These are phyloP conservation scores for Pezicula radicicola DNA, from an alignment of 2,329 filamentous ascomycete genomes.

Conservation along the genomic window DNA sequence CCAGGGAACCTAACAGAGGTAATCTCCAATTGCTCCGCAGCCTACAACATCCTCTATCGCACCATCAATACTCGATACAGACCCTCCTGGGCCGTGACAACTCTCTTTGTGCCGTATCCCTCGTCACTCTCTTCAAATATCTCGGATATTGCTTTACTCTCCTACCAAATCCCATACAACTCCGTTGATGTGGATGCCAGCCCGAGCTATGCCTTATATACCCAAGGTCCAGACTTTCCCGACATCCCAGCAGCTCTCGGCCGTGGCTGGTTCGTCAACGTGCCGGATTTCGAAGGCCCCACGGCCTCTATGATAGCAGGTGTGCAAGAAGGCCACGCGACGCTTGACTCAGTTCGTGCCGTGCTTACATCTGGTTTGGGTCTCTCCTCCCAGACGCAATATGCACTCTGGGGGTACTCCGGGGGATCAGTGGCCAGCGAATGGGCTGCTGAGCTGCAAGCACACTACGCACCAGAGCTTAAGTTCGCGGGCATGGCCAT, in stretches of 20 bases:
- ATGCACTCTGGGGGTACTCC: conserved; percentile 50
- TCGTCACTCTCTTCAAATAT: not conserved
- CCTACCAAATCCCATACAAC: conserved; percentile 39
- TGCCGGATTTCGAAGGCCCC: conserved; percentile 19
- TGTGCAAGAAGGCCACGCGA: conserved; percentile 11
- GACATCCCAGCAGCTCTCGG: conserved; percentile 3
- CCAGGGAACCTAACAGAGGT: conserved; percentile 24
- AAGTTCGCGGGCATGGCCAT: conserved; percentile 45
- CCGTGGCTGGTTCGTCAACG: conserved; percentile 14
- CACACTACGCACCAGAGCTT: conserved; percentile 50
- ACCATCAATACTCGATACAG: conserved; percentile 34
- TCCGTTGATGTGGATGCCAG: conserved; percentile 35
- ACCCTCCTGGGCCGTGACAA: conserved; percentile 35
- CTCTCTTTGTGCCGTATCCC: conserved; percentile 32
- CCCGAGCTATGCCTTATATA: conserved; percentile 37
- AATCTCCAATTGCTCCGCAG: conserved; percentile 2
- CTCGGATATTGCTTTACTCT: conserved; percentile 31
- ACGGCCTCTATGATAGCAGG: conserved; percentile 10
- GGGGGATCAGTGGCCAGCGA: conserved; percentile 50
- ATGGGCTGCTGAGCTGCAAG: conserved; percentile 50
- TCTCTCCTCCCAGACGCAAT: not conserved
- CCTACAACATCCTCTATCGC: conserved; percentile 37
- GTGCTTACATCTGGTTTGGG: conserved; percentile 2
- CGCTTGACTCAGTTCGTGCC: conserved; percentile 19
- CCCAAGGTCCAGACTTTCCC: conserved; percentile 33